Evolutionary conservation across 805 yeast genomes (phyloP).

Genomic region (Wickerhamiella sorbophila): DNA sequence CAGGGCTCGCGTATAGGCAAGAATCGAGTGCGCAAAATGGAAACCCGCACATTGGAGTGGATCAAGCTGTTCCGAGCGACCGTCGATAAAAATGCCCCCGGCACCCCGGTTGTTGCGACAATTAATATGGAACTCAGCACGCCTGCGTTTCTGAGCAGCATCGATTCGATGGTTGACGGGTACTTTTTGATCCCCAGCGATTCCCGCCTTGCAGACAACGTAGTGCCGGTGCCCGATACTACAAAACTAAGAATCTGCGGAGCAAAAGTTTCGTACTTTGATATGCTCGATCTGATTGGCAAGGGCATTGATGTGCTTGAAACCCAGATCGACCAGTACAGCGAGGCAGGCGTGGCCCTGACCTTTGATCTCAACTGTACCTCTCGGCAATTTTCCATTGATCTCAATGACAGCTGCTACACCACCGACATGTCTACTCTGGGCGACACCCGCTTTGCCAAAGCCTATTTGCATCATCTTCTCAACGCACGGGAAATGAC

Average conservation of each 20-base stretch:
- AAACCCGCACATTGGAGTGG: conserved; percentile 25
- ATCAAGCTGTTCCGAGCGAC: conserved; percentile 13
- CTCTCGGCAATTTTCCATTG: conserved; percentile 14
- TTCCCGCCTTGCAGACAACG: background rate
- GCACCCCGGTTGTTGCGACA: conserved; percentile 19
- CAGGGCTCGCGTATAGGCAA: conserved; percentile 23
- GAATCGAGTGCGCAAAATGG: conserved; percentile 27
- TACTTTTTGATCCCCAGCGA: conserved; percentile 2
- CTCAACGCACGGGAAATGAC: conserved; percentile 31
- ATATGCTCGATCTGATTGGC: conserved; percentile 20
- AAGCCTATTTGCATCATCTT: conserved; percentile 32
- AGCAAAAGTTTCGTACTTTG: conserved; percentile 1
- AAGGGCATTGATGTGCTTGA: conserved; percentile 26
- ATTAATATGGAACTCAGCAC: conserved; percentile 22
- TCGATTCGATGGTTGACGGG: conserved; percentile 10
- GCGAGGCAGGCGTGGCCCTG: conserved; percentile 29
- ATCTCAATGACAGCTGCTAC: conserved; percentile 23
- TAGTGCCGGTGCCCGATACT: background rate
- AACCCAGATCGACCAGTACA: conserved; percentile 20
- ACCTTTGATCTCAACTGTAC: conserved; percentile 19
- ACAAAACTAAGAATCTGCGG: conserved; percentile 8
- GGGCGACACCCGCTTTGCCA: conserved; percentile 19
- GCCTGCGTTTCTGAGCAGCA: conserved; percentile 10
- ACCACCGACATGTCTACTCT: conserved; percentile 22
- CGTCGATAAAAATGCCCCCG: background rate